Evolutionary conservation across 1,284 basidiomycete genomes (phyloP), one percentile per base, ranked within the genome.

Genomic region (Meira miltonrushii): DNA sequence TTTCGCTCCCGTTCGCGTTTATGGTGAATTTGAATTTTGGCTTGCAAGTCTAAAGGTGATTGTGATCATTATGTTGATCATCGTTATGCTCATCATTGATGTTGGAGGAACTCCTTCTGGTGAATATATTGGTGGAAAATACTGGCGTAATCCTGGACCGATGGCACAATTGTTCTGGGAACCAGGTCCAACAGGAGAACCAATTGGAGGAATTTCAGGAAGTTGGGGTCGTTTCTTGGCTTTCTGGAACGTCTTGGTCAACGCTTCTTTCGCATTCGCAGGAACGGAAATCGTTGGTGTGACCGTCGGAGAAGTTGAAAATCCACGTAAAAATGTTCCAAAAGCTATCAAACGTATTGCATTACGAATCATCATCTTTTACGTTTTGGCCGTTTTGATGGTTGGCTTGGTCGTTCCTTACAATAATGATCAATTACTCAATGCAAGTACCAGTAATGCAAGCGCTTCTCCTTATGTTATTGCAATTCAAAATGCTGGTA

Each of bases 201-300:
- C 68, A 40, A 52, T 33, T 1, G 70, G 73, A 47, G 80, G 74
- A 46, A 81, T 82, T 52, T 64, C 71, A 1, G 88, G 88, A 0
- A 55, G 81, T 1, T 83, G 83, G 64, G 88, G 87, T 1, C 83
- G 82, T 10, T 79, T 79, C 67, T 63, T 79, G 28, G 78, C 69
- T 19, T 78, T 78, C 64, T 74, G 66, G 60, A 60, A 61, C 38
- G 59, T 75, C 13, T 71, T 78, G n/a, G 67, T 79, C n/a, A 67
- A 78, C 25, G 88, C 89, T 9, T 88, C 88, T 2, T 92, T 91
- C 82, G 88, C 86, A 12, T 91, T 87, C 80, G 87, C 39, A 84
- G 85, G 43, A 46, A 91, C 89, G 15, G 90, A 93, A 77, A 87
- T 92, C 66, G 88, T 92, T 41, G 90, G 88, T 40, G 86, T 92